Base-by-base conservation (phyloP, 1,284 basidiomycete species). In the Moesziomyces antarcticus region DNA sequence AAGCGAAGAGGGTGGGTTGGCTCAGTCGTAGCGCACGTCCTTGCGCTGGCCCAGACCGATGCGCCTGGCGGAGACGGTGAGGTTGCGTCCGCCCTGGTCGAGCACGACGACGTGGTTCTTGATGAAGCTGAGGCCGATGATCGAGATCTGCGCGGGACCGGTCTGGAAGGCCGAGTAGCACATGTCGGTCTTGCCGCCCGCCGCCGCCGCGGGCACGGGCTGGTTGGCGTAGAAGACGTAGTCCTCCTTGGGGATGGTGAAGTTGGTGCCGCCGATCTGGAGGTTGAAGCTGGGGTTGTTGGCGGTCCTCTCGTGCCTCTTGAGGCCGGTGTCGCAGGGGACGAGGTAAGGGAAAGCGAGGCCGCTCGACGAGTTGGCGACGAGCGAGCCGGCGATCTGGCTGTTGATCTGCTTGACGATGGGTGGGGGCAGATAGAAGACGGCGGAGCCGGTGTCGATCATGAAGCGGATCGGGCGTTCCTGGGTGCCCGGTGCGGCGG, bases 31-130 rank as follows among this genome's bases (percentile, higher is more conserved):
- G 18, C 54, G 53, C 24, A 75, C 58, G 50, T 77, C 74, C 21
- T 24, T 58, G 20, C 74, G 53, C 33, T 60, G 52, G 24, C 66
- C 74, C 30, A 77, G 50, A 20, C 74, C 74, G 20, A 77, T 70
- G 18, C 74, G 59, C 8, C 74, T 47, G 30, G 68, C 56, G 13
- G 62, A 44, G 20, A 50, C 40, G 47, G 65, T 62, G n/a, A 63
- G 51, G 50, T 65, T 55, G 27, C 37, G 47, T 50, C 67, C 67
- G 40, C 74, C 74, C 55, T 70, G 72, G 53, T 78, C 73, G 24
- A 75, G 59, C 18, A 71, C 71, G 21, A 78, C 52, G 45, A 74
- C 64, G 59, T 75, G 73, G 56, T 77, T 77, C 73, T 77, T 77
- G 68, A 79, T 70, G 44, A 77, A 79, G 61, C 67, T 73, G 47